Evolutionary conservation across 1,284 basidiomycete species (phyloP).

Genomic region (Neonothopanus nambi): DNA sequence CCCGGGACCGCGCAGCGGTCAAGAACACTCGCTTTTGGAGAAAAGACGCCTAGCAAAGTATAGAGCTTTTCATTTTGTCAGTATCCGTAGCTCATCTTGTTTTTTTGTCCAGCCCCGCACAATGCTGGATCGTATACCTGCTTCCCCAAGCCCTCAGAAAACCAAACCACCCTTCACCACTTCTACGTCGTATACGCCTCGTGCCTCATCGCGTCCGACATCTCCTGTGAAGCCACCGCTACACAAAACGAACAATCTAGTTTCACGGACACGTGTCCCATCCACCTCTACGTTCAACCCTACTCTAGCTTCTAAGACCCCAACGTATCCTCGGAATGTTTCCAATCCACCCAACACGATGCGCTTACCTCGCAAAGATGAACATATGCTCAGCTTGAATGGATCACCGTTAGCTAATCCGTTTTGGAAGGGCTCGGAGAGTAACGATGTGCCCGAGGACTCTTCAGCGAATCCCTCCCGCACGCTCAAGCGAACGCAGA

Average conservation of each 20-base stretch:
- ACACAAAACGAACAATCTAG: constrained; percentile 5
- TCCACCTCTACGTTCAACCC: constrained; percentile 75
- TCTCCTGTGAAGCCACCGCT: constrained; percentile 49
- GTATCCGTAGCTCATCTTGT: not conserved
- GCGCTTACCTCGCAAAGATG: constrained; percentile 63
- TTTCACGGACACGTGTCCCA: constrained; percentile 46
- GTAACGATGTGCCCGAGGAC: not conserved
- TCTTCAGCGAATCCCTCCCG: not conserved
- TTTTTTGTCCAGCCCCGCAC: constrained; percentile 32
- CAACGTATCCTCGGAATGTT: constrained; percentile 48
- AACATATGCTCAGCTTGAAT: constrained; percentile 73
- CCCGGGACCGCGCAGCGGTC: constrained; percentile 49
- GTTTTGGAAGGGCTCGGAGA: constrained; percentile 36
- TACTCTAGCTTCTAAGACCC: constrained; percentile 56
- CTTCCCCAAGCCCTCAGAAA: constrained; percentile 61
- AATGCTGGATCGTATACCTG: constrained; percentile 33
- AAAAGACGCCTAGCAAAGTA: constrained; percentile 54
- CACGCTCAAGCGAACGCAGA: constrained; percentile 51
- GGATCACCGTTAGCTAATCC: constrained; percentile 78
- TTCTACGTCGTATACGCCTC: constrained; percentile 20
- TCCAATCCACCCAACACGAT: constrained; percentile 23
- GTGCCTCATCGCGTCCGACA: constrained; percentile 40
- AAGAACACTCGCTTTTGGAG: constrained; percentile 37
- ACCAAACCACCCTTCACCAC: constrained; percentile 37
- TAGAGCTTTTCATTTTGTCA: constrained; percentile 20